Percentiles rank a stretch among this genome's conserved stretches.
phyloP scores from a whole-genome alignment of 768 basidiomycete genomes.

The Filobasidium floriforme region DNA sequence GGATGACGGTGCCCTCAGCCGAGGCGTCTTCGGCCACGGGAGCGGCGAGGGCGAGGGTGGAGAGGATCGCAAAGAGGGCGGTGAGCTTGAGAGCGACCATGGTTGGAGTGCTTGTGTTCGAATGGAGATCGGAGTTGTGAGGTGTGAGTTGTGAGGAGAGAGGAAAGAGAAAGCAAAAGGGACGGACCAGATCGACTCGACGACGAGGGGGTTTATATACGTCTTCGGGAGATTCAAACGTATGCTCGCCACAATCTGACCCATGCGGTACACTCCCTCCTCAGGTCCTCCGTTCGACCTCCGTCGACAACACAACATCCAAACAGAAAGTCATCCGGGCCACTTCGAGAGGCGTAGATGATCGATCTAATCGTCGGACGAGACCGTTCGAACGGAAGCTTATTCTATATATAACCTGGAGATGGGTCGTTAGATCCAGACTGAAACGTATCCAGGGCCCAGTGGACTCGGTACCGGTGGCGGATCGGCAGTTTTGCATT shows the following conservation, averaged over 20 bases:
- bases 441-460: background rate
- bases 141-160: no score
- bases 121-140: no score
- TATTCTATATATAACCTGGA: conserved; percentile 1
- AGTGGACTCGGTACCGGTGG: background rate
- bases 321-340: background rate
- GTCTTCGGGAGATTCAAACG: background rate
- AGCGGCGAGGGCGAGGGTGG: no score
- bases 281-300: background rate
- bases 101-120: no score
- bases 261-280: background rate
- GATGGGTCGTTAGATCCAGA: conserved; percentile 1
- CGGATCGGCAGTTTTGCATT: background rate
- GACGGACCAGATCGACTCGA: no score
- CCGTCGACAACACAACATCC: background rate
- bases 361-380: conserved; percentile 2
- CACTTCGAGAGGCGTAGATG: background rate
- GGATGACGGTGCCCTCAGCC: no score
- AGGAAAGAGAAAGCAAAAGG: no score
- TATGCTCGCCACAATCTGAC: background rate
- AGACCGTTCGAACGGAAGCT: background rate
- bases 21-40: no score
- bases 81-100: no score
- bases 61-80: no score
- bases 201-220: no score